These are phyloP conservation scores for Globisporangium apiculatum DNA, from an alignment of 352 stramenopile genomes.

Conservation along the genomic window DNA sequence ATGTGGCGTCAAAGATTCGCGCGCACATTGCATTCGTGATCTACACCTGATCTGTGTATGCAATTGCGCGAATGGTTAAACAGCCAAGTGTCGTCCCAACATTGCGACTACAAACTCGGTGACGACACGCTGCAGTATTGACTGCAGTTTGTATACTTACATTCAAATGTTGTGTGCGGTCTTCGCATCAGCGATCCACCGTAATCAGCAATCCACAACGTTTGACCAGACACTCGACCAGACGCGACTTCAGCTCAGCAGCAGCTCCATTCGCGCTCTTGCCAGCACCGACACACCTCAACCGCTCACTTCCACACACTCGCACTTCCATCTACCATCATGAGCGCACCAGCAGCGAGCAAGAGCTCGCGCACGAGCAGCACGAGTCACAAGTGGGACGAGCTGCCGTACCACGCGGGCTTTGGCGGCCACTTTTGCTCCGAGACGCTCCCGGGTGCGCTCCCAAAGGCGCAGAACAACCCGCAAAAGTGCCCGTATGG, in stretches of 20 bases:
- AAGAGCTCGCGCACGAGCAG: slow-evolving; percentile 2
- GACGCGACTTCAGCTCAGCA: background rate
- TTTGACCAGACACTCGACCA: background rate
- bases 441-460: slow-evolving; percentile 81
- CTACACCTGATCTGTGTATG: too few relatives aligned
- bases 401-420: slow-evolving; percentile 83
- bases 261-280: slow-evolving; percentile 1
- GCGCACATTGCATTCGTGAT: too few relatives aligned
- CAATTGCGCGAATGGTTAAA: too few relatives aligned
- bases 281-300: background rate
- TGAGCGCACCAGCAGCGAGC: slow-evolving; percentile 1
- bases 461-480: slow-evolving; percentile 93
- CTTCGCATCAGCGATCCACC: background rate
- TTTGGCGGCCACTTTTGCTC: slow-evolving; percentile 94
- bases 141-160: background rate
- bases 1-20: background rate
- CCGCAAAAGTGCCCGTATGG: slow-evolving; percentile 91
- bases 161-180: background rate
- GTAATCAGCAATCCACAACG: slow-evolving; percentile 1
- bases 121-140: too few relatives aligned
- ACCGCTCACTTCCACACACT: background rate
- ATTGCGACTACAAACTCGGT: too few relatives aligned
- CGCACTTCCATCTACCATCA: background rate
- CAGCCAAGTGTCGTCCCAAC: too few relatives aligned
- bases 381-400: slow-evolving; percentile 29